Evolutionary conservation across 208 protist species (phyloP).

Genomic region (Novymonas esmeraldas): DNA sequence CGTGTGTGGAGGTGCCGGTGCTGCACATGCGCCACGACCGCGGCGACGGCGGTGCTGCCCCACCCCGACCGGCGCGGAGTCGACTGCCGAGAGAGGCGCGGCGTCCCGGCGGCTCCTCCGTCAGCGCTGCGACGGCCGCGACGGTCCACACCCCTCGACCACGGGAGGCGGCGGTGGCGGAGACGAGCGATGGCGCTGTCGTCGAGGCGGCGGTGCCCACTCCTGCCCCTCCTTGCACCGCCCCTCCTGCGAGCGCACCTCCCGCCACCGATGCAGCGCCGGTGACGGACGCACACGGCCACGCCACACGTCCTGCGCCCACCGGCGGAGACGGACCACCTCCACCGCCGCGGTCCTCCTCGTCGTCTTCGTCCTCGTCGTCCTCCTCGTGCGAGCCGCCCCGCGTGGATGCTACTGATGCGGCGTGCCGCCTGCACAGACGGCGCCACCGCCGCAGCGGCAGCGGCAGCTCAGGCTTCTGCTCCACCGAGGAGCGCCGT

Average conservation of each 20-base stretch:
- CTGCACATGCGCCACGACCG: slow-evolving; percentile 3
- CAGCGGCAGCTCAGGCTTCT: slow-evolving; percentile 2
- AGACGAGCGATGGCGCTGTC: too few species aligned
- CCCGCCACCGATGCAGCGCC: too few species aligned
- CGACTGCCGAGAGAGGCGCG: neutral
- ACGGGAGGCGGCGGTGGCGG: neutral
- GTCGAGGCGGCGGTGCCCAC: too few species aligned
- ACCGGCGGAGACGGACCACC: too few species aligned
- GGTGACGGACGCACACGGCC: too few species aligned
- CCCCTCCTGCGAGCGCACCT: too few species aligned
- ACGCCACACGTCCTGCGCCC: too few species aligned
- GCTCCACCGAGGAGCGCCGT: neutral
- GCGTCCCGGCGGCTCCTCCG: too few species aligned
- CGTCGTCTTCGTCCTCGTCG: neutral
- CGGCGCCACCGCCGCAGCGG: slow-evolving; percentile 1
- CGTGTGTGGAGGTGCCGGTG: slow-evolving; percentile 4
- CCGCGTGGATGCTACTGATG: neutral
- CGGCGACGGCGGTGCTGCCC: neutral
- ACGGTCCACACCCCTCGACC: too few species aligned
- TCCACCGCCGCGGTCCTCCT: slow-evolving; percentile 1
- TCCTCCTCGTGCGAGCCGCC: too few species aligned
- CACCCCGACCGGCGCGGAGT: neutral
- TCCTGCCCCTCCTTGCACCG: too few species aligned
- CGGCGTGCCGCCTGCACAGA: neutral
- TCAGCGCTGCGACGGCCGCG: neutral